Evolutionary conservation across 2,329 filamentous ascomycete genomes (phyloP), one percentile per base, ranked within the genome.

Genomic region (Ophiostoma sp.): DNA sequence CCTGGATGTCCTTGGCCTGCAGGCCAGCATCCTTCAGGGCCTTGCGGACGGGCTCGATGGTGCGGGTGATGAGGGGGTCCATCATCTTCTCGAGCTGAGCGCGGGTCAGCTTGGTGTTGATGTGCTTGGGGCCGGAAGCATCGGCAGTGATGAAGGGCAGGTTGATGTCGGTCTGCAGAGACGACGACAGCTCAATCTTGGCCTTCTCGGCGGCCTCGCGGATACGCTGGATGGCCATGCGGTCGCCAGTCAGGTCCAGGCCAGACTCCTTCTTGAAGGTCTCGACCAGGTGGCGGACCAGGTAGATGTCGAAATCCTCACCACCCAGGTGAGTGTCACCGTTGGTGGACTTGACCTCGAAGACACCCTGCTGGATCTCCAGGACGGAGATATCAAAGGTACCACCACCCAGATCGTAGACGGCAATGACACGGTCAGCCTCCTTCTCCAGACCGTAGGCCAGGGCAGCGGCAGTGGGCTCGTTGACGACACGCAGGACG

Each of bases 401-500:
- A 87, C 94, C 94, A 87, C 94, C 94, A 87, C 94, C 95, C 74
- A 98, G 87, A 85, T 98, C 94, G 87, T 97, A 98, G 85, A 91
- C 97, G 73, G 66, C 66, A 52, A 98, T 97, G 79, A 98, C 94
- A 79, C 94, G 94, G 83, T 94, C 90, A 70, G 89, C 86, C 90
- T 97, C 97, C 90, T 97, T 97, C 87, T 97, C 94, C 72, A 98
- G 91, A 89, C 94, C 94, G 83, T 98, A 98, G 80, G 94, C 94
- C 78, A 98, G 97, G 78, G 94, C 94, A 76, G 94, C 94, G 52
- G 94, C 94, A 67, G 94, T 98, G 73, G 94, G 94, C 87, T 98
- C 94, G 89, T 98, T 98, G 87, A 98, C 97, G 87, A 98, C 97
- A 85, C 94, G 92, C 80, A 98, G 93, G 77, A 98, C 94, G 85